phyloP scores from a whole-genome alignment of 345 rosid genomes.

The Eucalyptus tenuipes region DNA sequence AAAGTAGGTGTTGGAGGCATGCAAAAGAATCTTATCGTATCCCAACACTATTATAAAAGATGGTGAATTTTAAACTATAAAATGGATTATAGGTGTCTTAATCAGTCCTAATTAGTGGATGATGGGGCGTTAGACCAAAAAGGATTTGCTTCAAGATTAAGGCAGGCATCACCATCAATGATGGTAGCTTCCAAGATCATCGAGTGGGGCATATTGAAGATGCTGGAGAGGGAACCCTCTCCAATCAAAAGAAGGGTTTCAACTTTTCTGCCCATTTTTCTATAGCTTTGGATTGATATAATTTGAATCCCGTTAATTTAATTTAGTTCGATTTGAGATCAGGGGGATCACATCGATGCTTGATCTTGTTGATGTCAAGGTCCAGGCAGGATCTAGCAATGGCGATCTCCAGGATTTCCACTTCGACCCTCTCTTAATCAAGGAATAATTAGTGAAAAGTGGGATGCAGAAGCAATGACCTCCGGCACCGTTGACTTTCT shows the following conservation, averaged over 20 bases:
- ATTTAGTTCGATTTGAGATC: neutral
- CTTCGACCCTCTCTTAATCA: neutral
- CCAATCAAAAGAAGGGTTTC: neutral
- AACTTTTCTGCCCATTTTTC: neutral
- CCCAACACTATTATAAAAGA: neutral
- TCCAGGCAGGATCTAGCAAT: neutral
- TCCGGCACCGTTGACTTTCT: neutral
- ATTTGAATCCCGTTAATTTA: neutral
- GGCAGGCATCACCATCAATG: neutral
- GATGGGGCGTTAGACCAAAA: neutral
- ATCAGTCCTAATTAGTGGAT: neutral
- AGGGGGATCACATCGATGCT: neutral
- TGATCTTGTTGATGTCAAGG: neutral
- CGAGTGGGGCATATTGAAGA: neutral
- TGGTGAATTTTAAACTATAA: neutral
- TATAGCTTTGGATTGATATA: neutral
- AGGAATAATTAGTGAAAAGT: neutral
- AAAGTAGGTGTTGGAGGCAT: neutral
- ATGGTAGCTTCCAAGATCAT: neutral
- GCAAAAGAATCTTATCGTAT: neutral
- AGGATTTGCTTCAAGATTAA: neutral
- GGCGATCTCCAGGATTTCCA: neutral
- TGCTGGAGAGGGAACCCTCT: neutral
- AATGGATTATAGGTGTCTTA: neutral
- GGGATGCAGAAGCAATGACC: neutral